These are phyloP conservation scores for Leishmania lainsoni DNA, from an alignment of 208 protist species.

Conservation along the genomic window DNA sequence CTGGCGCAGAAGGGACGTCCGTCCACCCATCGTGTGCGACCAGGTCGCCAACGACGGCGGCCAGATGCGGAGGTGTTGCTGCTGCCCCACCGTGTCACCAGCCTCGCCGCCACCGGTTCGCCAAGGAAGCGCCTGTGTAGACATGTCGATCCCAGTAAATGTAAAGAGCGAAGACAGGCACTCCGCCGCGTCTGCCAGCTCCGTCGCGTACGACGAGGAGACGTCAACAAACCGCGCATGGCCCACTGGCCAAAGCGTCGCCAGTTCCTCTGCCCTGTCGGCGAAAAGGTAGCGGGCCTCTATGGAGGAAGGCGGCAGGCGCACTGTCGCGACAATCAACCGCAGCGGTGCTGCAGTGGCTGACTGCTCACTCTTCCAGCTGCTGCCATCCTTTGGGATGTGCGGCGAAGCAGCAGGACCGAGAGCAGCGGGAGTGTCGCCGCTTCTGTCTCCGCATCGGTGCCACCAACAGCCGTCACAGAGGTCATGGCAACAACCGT, in stretches of 20 bases:
- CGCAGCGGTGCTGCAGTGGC: not conserved
- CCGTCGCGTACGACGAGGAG: slow-evolving; percentile 20
- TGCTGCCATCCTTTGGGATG: not conserved
- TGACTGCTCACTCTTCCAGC: not conserved
- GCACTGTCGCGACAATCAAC: slow-evolving; percentile 44
- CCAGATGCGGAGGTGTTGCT: slow-evolving; percentile 6
- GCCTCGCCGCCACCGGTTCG: not conserved
- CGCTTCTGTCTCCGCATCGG: slow-evolving; percentile 1
- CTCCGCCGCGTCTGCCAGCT: not conserved
- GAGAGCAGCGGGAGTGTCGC: slow-evolving; percentile 29
- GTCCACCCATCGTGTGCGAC: not conserved
- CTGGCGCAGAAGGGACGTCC: slow-evolving; percentile 1
- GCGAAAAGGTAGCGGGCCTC: slow-evolving; percentile 27
- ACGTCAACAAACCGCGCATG: slow-evolving; percentile 61
- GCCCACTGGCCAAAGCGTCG: slow-evolving; percentile 46
- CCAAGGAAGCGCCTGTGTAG: slow-evolving; percentile 23
- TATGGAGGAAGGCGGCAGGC: slow-evolving; percentile 45
- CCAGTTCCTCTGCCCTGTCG: slow-evolving; percentile 17
- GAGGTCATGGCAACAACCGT: slow-evolving; percentile 42
- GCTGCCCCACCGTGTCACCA: not conserved
- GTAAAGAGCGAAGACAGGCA: not conserved
- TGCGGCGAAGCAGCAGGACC: slow-evolving; percentile 40
- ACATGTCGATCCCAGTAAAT: slow-evolving; percentile 18
- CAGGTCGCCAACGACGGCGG: slow-evolving; percentile 27
- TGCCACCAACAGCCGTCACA: slow-evolving; percentile 9